Evolutionary conservation across 2,329 filamentous ascomycete genomes (phyloP).

Genomic region (Penicillium sclerotigenum): DNA sequence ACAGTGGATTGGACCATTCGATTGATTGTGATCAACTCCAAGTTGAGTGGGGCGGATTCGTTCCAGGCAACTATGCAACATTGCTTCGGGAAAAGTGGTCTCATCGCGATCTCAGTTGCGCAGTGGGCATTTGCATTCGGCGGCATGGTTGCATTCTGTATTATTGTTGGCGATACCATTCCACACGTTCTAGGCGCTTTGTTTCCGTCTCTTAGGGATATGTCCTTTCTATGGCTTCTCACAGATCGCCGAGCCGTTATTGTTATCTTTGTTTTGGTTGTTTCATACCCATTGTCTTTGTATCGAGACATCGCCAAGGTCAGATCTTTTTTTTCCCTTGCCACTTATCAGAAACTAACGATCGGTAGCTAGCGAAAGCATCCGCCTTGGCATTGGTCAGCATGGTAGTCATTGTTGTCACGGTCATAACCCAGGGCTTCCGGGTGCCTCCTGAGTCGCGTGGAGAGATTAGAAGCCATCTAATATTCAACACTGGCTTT

Average conservation of each 20-base stretch:
- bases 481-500: slow-evolving; percentile 81
- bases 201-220: slow-evolving; percentile 69
- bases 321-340: slow-evolving; percentile 25
- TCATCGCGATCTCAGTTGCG: slow-evolving; percentile 85
- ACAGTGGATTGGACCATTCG: slow-evolving; percentile 97
- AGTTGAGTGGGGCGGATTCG: slow-evolving; percentile 86
- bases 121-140: slow-evolving; percentile 99
- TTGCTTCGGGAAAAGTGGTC: slow-evolving; percentile 83
- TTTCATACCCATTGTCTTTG: slow-evolving; percentile 87
- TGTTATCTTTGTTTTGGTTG: slow-evolving; percentile 76
- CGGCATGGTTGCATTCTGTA: slow-evolving; percentile 96
- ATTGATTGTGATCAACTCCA: slow-evolving; percentile 95
- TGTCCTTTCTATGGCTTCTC: slow-evolving; percentile 77
- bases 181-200: slow-evolving; percentile 81
- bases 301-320: slow-evolving; percentile 98
- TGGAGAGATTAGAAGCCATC: slow-evolving; percentile 66
- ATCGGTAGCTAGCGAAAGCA: slow-evolving; percentile 78
- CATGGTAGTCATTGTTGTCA: slow-evolving; percentile 86
- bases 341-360: slow-evolving; percentile 29
- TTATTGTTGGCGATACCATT: slow-evolving; percentile 95
- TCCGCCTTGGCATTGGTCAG: slow-evolving; percentile 88
- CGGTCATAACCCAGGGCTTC: slow-evolving; percentile 79
- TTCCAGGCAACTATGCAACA: slow-evolving; percentile 96
- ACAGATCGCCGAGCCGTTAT: slow-evolving; percentile 81
- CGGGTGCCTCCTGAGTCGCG: slow-evolving; percentile 68